phyloP scores from a whole-genome alignment of 2,329 filamentous ascomycete species.

The Diplodia intermedia region DNA sequence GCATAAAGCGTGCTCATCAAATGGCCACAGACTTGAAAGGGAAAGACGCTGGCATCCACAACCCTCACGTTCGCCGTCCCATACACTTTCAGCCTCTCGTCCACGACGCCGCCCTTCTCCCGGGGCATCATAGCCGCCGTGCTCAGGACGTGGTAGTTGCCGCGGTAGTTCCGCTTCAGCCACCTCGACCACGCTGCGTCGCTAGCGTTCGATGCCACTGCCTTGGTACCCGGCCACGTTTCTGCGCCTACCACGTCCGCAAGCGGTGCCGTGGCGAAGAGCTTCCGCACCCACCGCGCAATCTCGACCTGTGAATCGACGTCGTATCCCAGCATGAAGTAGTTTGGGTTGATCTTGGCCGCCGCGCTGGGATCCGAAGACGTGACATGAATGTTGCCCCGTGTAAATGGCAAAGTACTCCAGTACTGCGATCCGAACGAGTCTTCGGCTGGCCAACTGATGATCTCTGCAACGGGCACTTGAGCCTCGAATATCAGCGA shows the following conservation, averaged over 20 bases:
- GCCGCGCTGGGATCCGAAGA: constrained; percentile 46
- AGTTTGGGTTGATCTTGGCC: constrained; percentile 53
- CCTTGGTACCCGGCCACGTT: constrained; percentile 34
- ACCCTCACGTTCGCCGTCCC: constrained; percentile 43
- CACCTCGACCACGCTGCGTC: constrained; percentile 37
- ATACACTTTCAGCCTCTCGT: constrained; percentile 40
- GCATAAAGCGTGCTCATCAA: constrained; percentile 44
- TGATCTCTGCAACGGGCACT: constrained; percentile 45
- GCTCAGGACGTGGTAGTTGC: constrained; percentile 44
- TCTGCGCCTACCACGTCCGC: constrained; percentile 39
- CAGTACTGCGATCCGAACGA: constrained; percentile 16
- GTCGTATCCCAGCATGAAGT: constrained; percentile 54
- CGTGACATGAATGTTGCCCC: constrained; percentile 51
- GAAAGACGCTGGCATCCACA: constrained; percentile 43
- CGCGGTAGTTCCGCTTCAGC: constrained; percentile 36
- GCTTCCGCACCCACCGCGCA: constrained; percentile 44
- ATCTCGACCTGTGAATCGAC: constrained; percentile 46
- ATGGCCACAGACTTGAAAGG: constrained; percentile 44
- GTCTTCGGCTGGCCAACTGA: constrained; percentile 2
- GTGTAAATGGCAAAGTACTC: constrained; percentile 34
- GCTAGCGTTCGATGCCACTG: constrained; percentile 34
- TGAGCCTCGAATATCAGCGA: constrained; percentile 49
- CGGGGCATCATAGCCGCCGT: constrained; percentile 45
- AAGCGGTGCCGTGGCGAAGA: constrained; percentile 43
- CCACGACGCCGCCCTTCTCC: constrained; percentile 43